Percentiles rank a stretch among this genome's conserved stretches.
Evolutionary conservation across 2,329 filamentous ascomycete species (phyloP).

Genomic region (Talaromyces sp.): DNA sequence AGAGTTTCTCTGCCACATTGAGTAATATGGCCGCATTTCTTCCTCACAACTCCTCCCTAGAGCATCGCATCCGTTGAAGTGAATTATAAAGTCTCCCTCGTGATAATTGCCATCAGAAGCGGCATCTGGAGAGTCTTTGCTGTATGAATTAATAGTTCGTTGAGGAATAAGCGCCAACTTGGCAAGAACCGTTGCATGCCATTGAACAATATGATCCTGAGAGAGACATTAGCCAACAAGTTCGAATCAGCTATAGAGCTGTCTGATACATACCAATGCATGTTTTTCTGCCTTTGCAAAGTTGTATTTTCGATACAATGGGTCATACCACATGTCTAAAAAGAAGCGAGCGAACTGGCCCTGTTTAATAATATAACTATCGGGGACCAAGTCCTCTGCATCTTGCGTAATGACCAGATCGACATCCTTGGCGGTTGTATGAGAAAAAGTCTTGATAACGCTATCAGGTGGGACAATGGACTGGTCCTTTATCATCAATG

Average conservation of each 20-base stretch:
- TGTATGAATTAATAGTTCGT: slow-evolving; percentile 75
- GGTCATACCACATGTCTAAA: slow-evolving; percentile 93
- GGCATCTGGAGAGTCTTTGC: slow-evolving; percentile 36
- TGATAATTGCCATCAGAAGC: slow-evolving; percentile 61
- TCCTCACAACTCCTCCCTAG: slow-evolving; percentile 61
- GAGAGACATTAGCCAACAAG: background rate
- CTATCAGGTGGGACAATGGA: slow-evolving; percentile 91
- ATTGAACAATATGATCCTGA: slow-evolving; percentile 84
- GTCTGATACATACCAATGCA: slow-evolving; percentile 60
- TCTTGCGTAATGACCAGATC: slow-evolving; percentile 85
- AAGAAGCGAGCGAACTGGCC: slow-evolving; percentile 93
- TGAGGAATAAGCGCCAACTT: slow-evolving; percentile 89
- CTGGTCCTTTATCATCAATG: slow-evolving; percentile 76
- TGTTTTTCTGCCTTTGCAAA: slow-evolving; percentile 94
- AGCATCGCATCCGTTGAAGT: slow-evolving; percentile 69
- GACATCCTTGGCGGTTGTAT: slow-evolving; percentile 72
- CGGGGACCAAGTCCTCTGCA: slow-evolving; percentile 67
- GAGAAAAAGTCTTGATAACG: slow-evolving; percentile 89
- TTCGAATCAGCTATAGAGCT: background rate
- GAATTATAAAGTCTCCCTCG: slow-evolving; percentile 79
- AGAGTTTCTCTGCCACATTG: slow-evolving; percentile 32
- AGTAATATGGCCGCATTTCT: slow-evolving; percentile 59
- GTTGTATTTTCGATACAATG: slow-evolving; percentile 87
- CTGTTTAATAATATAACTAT: slow-evolving; percentile 74
- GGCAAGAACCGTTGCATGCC: slow-evolving; percentile 93